These are phyloP conservation scores for Backusella australiensis DNA, from an alignment of 192 early-diverging fungal genomes.

Conservation along the genomic window DNA sequence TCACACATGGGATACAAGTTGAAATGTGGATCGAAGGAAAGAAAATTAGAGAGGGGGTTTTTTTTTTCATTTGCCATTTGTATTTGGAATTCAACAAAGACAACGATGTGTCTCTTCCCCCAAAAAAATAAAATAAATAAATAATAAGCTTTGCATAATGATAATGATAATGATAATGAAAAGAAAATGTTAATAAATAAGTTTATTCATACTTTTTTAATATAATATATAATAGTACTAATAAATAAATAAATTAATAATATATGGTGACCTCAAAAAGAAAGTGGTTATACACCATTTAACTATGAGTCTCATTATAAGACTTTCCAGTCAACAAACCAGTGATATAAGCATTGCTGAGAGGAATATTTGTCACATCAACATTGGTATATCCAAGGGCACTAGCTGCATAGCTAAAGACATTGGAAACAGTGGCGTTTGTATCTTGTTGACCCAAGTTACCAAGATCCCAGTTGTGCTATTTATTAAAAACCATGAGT, in stretches of 20 bases:
- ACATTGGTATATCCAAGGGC: constrained; percentile 35
- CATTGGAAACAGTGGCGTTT: constrained; percentile 42
- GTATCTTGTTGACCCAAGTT: constrained; percentile 57
- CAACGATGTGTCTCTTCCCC: too few relatives aligned
- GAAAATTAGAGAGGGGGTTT: too few relatives aligned
- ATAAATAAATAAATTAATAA: neutral
- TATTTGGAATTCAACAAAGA: too few relatives aligned
- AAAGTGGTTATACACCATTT: neutral
- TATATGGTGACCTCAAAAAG: too few relatives aligned
- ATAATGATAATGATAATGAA: neutral
- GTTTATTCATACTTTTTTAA: neutral
- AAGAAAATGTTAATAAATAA: neutral
- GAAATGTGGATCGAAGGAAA: too few relatives aligned
- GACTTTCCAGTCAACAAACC: constrained; percentile 35
- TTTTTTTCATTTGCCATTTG: too few relatives aligned
- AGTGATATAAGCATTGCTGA: constrained; percentile 32
- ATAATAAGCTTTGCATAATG: neutral
- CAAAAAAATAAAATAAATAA: too few relatives aligned
- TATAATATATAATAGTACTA: too few relatives aligned
- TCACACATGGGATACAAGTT: too few relatives aligned
- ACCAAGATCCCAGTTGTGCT: constrained; percentile 62
- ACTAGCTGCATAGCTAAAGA: constrained; percentile 41
- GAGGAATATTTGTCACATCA: constrained; percentile 26
- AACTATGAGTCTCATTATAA: neutral
- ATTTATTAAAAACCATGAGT: neutral